Conservation (phyloP, 495 filamentous ascomycete species). For the Cercophora sp. region DNA sequence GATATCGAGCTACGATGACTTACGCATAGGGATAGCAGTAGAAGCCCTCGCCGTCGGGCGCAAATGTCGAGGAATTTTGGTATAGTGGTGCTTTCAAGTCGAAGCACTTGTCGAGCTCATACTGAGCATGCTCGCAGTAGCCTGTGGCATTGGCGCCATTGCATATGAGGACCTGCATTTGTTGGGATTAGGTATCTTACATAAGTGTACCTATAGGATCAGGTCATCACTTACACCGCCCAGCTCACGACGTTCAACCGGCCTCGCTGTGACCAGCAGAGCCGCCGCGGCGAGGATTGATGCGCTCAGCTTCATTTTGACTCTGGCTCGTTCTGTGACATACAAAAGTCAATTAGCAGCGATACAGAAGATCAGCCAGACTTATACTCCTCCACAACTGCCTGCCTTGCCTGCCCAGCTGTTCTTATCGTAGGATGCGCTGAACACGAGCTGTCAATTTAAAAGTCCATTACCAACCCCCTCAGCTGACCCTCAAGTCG, state of each 20-base stretch:
- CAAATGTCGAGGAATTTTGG: constrained; percentile 37
- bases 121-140: constrained; percentile 32
- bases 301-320: constrained; percentile 4
- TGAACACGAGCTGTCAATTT: too few relatives aligned
- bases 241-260: not conserved
- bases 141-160: constrained; percentile 39
- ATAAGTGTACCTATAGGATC: not conserved
- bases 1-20: not conserved
- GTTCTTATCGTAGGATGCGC: too few relatives aligned
- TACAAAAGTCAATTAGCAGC: not conserved
- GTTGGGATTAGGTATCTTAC: constrained; percentile 4
- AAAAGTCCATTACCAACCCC: too few relatives aligned
- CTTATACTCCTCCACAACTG: not conserved
- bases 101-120: constrained; percentile 36
- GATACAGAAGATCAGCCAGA: not conserved
- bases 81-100: constrained; percentile 28
- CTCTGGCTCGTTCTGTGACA: too few relatives aligned
- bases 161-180: constrained; percentile 39
- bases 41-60: constrained; percentile 38
- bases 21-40: constrained; percentile 36
- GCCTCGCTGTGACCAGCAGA: not conserved
- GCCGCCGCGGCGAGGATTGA: not conserved
- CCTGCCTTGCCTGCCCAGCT: too few relatives aligned
- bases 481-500: too few relatives aligned
- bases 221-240: constrained; percentile 12